These are phyloP conservation scores for Tremellales sp. DNA, from an alignment of 1,284 basidiomycete species.

Conservation along the genomic window DNA sequence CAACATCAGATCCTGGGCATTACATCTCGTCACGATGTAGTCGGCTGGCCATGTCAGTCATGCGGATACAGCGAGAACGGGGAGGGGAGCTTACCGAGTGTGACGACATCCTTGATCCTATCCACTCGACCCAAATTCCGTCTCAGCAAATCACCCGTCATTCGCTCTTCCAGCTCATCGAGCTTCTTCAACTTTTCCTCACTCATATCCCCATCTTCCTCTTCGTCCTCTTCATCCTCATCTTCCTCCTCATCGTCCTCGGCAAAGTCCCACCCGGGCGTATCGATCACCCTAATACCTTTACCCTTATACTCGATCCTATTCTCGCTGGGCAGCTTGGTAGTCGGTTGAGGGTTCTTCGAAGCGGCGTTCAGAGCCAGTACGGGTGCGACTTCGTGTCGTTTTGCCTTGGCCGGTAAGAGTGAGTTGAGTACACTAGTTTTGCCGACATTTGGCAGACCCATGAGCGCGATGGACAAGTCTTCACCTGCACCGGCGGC, in stretches of 20 bases:
- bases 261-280: conserved; percentile 70
- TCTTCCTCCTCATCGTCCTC: conserved; percentile 41
- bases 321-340: conserved; percentile 65
- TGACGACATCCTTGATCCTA: conserved; percentile 75
- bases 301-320: conserved; percentile 49
- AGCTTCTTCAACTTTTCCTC: conserved; percentile 52
- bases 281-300: conserved; percentile 68
- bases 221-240: conserved; percentile 29
- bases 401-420: conserved; percentile 49
- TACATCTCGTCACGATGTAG: conserved; percentile 68
- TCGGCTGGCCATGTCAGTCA: conserved; percentile 55
- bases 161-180: conserved; percentile 50
- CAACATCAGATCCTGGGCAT: conserved; percentile 80
- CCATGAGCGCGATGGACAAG: conserved; percentile 66
- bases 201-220: conserved; percentile 44
- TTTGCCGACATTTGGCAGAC: conserved; percentile 69
- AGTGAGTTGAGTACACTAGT: conserved; percentile 77
- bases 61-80: not conserved
- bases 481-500: conserved; percentile 19
- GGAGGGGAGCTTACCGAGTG: conserved; percentile 57
- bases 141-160: conserved; percentile 67
- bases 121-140: conserved; percentile 83
- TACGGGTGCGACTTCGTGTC: conserved; percentile 51
- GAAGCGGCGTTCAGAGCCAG: conserved; percentile 58
- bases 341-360: conserved; percentile 59